Conservation (phyloP, 2,329 filamentous ascomycete genomes). For the Chaetomium olivaceum region DNA sequence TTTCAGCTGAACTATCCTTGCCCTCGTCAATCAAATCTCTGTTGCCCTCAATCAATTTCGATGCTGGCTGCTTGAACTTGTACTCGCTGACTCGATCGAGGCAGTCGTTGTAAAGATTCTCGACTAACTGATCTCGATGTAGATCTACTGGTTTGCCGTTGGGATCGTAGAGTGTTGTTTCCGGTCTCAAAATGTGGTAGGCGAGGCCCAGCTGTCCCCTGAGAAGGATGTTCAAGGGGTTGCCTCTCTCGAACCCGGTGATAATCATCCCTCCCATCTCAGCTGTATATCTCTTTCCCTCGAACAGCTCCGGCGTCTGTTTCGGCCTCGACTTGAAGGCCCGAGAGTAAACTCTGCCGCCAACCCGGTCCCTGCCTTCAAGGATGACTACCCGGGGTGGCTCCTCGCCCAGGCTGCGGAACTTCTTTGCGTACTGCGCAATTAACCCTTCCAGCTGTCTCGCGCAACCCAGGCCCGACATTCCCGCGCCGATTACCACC, state of each 20-base stretch:
- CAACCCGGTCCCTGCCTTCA: constrained; percentile 83
- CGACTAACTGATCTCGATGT: constrained; percentile 76
- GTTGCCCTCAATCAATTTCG: constrained; percentile 78
- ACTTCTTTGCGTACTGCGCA: constrained; percentile 71
- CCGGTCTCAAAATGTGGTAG: constrained; percentile 77
- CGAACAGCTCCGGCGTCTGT: constrained; percentile 52
- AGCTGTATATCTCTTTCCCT: constrained; percentile 70
- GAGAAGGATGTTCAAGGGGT: constrained; percentile 87
- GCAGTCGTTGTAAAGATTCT: constrained; percentile 92
- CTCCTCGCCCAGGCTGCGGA: constrained; percentile 64
- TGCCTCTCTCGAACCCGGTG: constrained; percentile 93
- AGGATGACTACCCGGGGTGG: constrained; percentile 76
- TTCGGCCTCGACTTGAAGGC: constrained; percentile 60
- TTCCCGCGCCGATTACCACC: constrained; percentile 87
- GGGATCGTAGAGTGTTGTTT: constrained; percentile 86
- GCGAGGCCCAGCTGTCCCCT: constrained; percentile 85
- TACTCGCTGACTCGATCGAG: constrained; percentile 88
- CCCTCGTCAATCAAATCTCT: constrained; percentile 79
- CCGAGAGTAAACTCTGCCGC: constrained; percentile 89
- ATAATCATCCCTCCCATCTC: constrained; percentile 99
- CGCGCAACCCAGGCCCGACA: constrained; percentile 88
- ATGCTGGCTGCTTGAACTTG: constrained; percentile 72
- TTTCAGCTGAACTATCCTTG: constrained; percentile 71
- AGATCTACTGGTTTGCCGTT: constrained; percentile 77
- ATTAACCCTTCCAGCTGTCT: constrained; percentile 88